phyloP scores from a whole-genome alignment of 176 grass and related monocot species.

The Triticum monococcum region DNA sequence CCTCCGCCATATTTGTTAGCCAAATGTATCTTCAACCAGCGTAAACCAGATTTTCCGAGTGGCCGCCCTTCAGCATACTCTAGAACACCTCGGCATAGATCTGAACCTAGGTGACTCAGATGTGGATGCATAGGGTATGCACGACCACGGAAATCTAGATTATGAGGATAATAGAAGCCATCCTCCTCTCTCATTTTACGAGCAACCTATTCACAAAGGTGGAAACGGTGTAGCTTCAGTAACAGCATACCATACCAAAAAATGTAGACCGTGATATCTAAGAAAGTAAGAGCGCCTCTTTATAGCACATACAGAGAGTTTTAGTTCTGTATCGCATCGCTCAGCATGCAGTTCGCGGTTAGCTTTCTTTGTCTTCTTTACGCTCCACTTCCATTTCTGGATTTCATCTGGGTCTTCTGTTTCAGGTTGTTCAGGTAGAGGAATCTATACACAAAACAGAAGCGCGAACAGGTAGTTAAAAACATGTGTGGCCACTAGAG shows the following conservation, averaged over 20 bases:
- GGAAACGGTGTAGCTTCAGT: constrained; percentile 4
- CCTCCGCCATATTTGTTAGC: constrained; percentile 94
- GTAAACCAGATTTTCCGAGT: constrained; percentile 79
- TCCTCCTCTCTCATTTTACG: constrained; percentile 86
- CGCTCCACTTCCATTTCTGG: constrained; percentile 74
- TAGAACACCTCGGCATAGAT: constrained; percentile 88
- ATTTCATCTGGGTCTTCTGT: constrained; percentile 66
- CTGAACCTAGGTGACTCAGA: constrained; percentile 86
- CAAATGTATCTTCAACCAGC: constrained; percentile 95
- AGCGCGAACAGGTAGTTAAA: constrained; percentile 11
- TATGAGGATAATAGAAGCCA: constrained; percentile 97
- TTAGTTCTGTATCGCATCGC: constrained; percentile 89
- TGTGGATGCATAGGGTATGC: constrained; percentile 98
- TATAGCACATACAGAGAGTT: constrained; percentile 82
- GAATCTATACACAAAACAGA: constrained; percentile 48
- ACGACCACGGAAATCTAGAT: constrained; percentile 88
- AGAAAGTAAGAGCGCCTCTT: constrained; percentile 11
- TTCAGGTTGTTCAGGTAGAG: constrained; percentile 61
- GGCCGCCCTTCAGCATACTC: constrained; percentile 84
- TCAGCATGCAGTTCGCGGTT: constrained; percentile 86
- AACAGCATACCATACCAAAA: constrained; percentile 15
- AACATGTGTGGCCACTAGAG: background rate
- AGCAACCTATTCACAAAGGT: constrained; percentile 76
- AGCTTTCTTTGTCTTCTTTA: constrained; percentile 77
- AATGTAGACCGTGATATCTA: constrained; percentile 16